Conservation (phyloP, 129 eudicot genomes). For the Dittrichia graveolens region DNA sequence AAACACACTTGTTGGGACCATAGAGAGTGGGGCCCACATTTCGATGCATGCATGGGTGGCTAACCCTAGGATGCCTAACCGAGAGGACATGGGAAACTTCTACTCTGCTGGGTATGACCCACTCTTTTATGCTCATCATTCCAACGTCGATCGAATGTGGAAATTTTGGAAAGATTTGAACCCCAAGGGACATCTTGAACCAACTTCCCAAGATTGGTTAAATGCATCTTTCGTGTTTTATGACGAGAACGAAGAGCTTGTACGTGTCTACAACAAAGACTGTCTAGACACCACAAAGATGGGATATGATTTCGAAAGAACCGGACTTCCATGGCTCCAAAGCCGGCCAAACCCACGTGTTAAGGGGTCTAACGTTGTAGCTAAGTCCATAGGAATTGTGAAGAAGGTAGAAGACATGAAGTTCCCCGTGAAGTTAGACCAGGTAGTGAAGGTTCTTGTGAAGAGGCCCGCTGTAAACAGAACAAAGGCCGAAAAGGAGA, state of each 20-base stretch:
- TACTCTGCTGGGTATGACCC: conserved; percentile 71
- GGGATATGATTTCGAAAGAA: conserved; percentile 49
- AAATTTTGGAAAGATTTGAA: conserved; percentile 44
- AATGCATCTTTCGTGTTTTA: conserved; percentile 52
- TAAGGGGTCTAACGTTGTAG: conserved; percentile 1
- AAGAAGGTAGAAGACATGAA: neutral
- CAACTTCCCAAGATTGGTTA: conserved; percentile 40
- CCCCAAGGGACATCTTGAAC: conserved; percentile 31
- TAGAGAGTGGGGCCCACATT: conserved; percentile 50
- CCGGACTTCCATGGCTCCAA: conserved; percentile 48
- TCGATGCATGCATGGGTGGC: conserved; percentile 55
- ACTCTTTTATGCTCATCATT: conserved; percentile 52
- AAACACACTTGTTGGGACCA: conserved; percentile 41
- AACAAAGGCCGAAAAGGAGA: conserved; percentile 46
- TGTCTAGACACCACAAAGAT: conserved; percentile 42
- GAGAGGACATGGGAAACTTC: conserved; percentile 60
- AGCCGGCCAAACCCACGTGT: conserved; percentile 34
- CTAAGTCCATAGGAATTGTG: conserved; percentile 25
- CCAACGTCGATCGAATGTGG: conserved; percentile 70
- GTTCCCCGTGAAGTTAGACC: conserved; percentile 49
- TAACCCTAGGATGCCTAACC: conserved; percentile 15
- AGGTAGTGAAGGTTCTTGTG: conserved; percentile 44
- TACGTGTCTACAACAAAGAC: conserved; percentile 47
- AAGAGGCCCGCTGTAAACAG: conserved; percentile 50
- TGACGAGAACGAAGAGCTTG: conserved; percentile 51